These are phyloP conservation scores for Malus fusca DNA, from an alignment of 306 rosid species.

Conservation along the genomic window DNA sequence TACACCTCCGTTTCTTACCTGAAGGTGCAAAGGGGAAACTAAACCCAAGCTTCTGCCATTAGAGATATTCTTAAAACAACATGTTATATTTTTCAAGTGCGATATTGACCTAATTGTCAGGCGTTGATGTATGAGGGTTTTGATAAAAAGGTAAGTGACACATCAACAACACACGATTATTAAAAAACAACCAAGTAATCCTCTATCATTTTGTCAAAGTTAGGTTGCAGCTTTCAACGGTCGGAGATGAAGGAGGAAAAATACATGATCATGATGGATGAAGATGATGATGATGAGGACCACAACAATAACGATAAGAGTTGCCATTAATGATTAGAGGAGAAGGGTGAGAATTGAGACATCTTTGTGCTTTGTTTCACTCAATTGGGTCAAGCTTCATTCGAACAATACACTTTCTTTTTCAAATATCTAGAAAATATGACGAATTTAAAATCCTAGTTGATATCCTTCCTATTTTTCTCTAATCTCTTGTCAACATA, in stretches of 20 bases:
- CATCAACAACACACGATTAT: neutral
- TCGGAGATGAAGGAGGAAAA: neutral
- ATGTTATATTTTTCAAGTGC: too few species aligned
- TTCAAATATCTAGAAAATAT: too few species aligned
- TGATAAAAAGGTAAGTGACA: neutral
- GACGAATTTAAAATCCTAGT: neutral
- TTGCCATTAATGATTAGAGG: neutral
- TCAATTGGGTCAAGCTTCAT: neutral
- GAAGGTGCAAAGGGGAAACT: too few species aligned
- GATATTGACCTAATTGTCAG: neutral
- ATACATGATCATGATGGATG: neutral
- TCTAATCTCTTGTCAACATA: neutral
- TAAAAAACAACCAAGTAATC: neutral
- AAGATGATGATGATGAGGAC: neutral
- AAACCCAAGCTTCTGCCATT: too few species aligned
- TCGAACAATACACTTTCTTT: neutral
- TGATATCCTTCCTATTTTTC: neutral
- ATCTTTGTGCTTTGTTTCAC: neutral
- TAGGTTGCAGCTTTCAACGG: neutral
- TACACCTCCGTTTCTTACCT: too few species aligned
- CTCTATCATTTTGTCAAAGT: constrained; percentile 6
- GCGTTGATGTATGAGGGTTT: too few species aligned
- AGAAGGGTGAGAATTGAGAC: neutral
- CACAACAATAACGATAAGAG: neutral
- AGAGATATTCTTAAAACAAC: too few species aligned